Percentiles rank a stretch among this genome's conserved stretches.
These are phyloP conservation scores for Picochlorum sp. DNA, from an alignment of 139 green algal species.

Conservation along the genomic window DNA sequence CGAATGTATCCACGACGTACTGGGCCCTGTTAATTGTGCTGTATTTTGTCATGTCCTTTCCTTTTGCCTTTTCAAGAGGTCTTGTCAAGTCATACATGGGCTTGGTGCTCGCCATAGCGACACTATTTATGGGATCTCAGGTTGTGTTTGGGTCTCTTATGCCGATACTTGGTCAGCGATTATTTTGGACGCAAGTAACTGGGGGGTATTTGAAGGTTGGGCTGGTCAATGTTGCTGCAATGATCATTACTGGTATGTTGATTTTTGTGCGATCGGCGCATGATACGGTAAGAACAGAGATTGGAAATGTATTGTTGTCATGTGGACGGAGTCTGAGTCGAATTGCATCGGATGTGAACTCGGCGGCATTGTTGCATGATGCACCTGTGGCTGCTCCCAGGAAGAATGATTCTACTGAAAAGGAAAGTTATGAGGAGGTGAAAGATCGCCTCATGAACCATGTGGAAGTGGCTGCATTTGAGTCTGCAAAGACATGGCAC, in stretches of 20 bases:
- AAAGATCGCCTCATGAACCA: too few species aligned
- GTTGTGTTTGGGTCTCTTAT: conserved; percentile 15
- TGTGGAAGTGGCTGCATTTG: too few species aligned
- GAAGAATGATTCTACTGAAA: too few species aligned
- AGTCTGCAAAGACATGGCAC: too few species aligned
- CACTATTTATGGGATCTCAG: conserved; percentile 13
- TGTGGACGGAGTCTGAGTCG: not conserved
- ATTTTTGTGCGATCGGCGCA: conserved; percentile 4
- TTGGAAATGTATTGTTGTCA: not conserved
- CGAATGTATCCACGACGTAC: not conserved
- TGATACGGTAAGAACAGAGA: conserved; percentile 9
- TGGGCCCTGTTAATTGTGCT: conserved; percentile 20
- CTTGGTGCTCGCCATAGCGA: conserved; percentile 11
- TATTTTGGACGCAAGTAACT: conserved; percentile 16
- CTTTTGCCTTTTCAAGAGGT: not conserved
- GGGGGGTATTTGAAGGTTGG: conserved; percentile 20
- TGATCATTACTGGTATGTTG: conserved; percentile 1
- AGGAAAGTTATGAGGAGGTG: too few species aligned
- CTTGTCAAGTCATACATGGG: conserved; percentile 1
- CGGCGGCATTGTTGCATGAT: not conserved
- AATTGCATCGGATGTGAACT: not conserved
- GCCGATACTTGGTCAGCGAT: not conserved
- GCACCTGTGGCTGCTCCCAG: not conserved
- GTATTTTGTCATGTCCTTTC: not conserved
- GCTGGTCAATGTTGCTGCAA: conserved; percentile 9